Percentiles rank a stretch among this genome's conserved stretches.
phyloP scores from a whole-genome alignment of 1,284 basidiomycete genomes.

The Ganoderma multipileum region DNA sequence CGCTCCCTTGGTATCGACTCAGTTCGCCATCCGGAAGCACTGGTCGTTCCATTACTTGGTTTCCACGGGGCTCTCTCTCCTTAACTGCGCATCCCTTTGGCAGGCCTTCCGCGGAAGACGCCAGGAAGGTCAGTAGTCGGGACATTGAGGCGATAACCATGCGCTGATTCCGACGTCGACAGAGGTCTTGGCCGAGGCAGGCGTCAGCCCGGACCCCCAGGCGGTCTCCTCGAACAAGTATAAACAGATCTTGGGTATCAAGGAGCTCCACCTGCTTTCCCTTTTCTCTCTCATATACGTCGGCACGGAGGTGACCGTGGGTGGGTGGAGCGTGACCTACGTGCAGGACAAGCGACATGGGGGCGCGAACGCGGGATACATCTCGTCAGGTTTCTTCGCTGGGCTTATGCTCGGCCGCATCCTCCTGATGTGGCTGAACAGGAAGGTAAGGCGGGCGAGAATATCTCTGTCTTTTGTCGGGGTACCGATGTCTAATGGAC shows the following conservation, averaged over 20 bases:
- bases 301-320: conserved; percentile 71
- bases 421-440: conserved; percentile 64
- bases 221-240: conserved; percentile 52
- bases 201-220: conserved; percentile 44
- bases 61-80: conserved; percentile 57
- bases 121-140: conserved; percentile 52
- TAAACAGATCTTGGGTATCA: conserved; percentile 59
- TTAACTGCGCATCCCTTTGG: conserved; percentile 52
- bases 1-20: conserved; percentile 66
- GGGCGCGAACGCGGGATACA: conserved; percentile 42
- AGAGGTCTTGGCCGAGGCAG: conserved; percentile 43
- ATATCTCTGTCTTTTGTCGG: background rate
- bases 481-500: background rate
- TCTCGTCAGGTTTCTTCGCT: conserved; percentile 47
- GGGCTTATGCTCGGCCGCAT: conserved; percentile 65
- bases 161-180: background rate
- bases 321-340: conserved; percentile 37
- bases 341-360: conserved; percentile 35
- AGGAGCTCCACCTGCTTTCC: conserved; percentile 63
- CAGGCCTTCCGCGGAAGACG: conserved; percentile 59
- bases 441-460: conserved; percentile 57
- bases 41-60: conserved; percentile 73
- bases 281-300: conserved; percentile 72
- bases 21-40: conserved; percentile 55
- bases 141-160: too few relatives aligned